These are phyloP conservation scores for Penicillium sp. DNA, from an alignment of 2,329 filamentous ascomycete genomes.

Conservation along the genomic window DNA sequence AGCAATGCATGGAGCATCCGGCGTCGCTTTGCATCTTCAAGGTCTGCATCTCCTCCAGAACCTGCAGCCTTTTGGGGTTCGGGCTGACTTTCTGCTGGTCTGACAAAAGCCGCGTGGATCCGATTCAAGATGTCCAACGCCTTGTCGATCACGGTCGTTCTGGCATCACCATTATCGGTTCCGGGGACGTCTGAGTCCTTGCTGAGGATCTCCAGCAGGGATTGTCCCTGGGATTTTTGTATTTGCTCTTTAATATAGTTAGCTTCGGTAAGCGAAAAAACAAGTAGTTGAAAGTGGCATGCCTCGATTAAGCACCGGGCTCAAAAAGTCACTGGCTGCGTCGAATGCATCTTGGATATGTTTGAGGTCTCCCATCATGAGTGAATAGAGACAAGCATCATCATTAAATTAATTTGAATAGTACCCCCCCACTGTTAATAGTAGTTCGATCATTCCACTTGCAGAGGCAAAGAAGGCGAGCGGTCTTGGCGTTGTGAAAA, in stretches of 20 bases:
- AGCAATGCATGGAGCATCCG: conserved; percentile 41
- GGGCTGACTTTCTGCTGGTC: conserved; percentile 17
- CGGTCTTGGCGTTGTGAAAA: conserved; percentile 5
- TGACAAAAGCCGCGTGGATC: conserved; percentile 38
- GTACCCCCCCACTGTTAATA: background rate
- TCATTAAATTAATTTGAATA: background rate
- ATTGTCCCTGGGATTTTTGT: conserved; percentile 34
- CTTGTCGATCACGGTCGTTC: conserved; percentile 31
- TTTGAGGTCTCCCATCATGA: conserved; percentile 30
- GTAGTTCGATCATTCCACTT: background rate
- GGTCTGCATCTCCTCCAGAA: conserved; percentile 27
- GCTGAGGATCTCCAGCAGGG: conserved; percentile 36
- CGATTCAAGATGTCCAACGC: conserved; percentile 34
- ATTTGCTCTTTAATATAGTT: conserved; percentile 39
- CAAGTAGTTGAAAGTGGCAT: conserved; percentile 25
- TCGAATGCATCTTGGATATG: conserved; percentile 33
- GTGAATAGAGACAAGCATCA: background rate
- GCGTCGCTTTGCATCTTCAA: conserved; percentile 44
- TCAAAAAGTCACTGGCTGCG: conserved; percentile 36
- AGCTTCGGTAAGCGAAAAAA: conserved; percentile 20
- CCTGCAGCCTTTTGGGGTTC: background rate
- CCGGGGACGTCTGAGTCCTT: conserved; percentile 7
- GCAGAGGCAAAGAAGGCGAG: background rate
- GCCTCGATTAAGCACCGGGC: conserved; percentile 43
- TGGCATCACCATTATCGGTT: conserved; percentile 18